phyloP scores from a whole-genome alignment of 2,329 filamentous ascomycete species.

The Pseudomassariella vexata region DNA sequence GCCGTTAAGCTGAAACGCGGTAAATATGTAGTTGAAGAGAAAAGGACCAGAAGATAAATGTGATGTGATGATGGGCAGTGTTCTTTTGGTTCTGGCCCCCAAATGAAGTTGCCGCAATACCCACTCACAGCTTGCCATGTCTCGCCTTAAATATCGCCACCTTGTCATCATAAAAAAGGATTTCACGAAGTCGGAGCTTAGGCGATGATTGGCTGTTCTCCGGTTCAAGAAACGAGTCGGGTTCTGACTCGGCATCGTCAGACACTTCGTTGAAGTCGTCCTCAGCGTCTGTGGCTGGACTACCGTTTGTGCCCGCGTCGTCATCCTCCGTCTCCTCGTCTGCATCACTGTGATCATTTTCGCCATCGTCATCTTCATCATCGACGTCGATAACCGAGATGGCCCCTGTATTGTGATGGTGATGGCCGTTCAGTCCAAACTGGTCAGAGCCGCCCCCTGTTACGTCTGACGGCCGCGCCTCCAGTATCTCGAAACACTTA shows the following conservation, averaged over 20 bases:
- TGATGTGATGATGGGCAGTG: no score
- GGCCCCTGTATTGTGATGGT: slow-evolving; percentile 7
- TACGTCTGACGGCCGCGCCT: slow-evolving; percentile 50
- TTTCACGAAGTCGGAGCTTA: slow-evolving; percentile 64
- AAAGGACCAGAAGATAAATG: no score
- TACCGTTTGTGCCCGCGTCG: slow-evolving; percentile 33
- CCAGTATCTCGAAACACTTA: slow-evolving; percentile 79
- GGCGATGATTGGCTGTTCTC: slow-evolving; percentile 31
- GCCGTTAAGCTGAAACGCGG: no score
- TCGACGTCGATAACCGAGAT: slow-evolving; percentile 6
- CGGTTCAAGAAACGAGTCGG: slow-evolving; percentile 45
- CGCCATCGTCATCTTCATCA: slow-evolving; percentile 21
- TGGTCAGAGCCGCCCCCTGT: slow-evolving; percentile 20
- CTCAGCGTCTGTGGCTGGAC: slow-evolving; percentile 37
- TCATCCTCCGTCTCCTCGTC: slow-evolving; percentile 42
- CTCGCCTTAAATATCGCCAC: slow-evolving; percentile 74
- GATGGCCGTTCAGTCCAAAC: slow-evolving; percentile 9
- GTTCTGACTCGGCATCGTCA: slow-evolving; percentile 43
- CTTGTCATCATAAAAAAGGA: slow-evolving; percentile 80
- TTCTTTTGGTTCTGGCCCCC: no score
- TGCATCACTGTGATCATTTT: slow-evolving; percentile 28
- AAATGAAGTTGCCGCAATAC: no score
- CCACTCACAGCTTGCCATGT: slow-evolving; percentile 44
- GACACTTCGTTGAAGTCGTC: slow-evolving; percentile 36
- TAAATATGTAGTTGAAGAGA: no score